phyloP scores from a whole-genome alignment of 2,329 filamentous ascomycete genomes.

The Xylariaceae sp. region DNA sequence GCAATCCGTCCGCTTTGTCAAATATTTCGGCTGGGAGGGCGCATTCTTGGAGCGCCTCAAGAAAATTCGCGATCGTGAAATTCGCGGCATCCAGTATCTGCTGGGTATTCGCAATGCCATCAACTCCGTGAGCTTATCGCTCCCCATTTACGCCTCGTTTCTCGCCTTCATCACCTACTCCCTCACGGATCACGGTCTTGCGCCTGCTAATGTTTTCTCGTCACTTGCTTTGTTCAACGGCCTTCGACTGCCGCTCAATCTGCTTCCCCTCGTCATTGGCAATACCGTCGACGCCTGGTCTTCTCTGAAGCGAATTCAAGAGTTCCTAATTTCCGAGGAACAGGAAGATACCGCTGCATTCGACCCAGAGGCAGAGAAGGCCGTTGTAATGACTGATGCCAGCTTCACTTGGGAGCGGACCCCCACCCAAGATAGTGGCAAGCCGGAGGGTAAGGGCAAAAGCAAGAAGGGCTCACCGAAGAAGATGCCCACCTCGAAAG shows the following conservation, averaged over 20 bases:
- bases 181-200: conserved; percentile 62
- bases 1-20: conserved; percentile 89
- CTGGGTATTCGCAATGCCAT: conserved; percentile 82
- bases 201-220: conserved; percentile 81
- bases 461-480: conserved; percentile 49
- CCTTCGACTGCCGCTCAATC: conserved; percentile 82
- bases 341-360: conserved; percentile 65
- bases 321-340: conserved; percentile 86
- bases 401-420: conserved; percentile 85
- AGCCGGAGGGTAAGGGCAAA: conserved; percentile 44
- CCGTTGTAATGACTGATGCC: conserved; percentile 69
- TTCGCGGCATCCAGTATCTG: conserved; percentile 78
- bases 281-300: conserved; percentile 88
- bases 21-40: conserved; percentile 93
- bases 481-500: conserved; percentile 30
- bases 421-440: conserved; percentile 52
- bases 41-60: conserved; percentile 77
- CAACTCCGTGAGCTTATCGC: conserved; percentile 77
- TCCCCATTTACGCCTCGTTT: conserved; percentile 95
- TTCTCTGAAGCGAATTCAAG: conserved; percentile 80
- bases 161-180: conserved; percentile 84
- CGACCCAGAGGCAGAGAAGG: conserved; percentile 58
- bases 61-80: conserved; percentile 72
- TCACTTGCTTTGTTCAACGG: conserved; percentile 93
- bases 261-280: conserved; percentile 83